Percentiles rank a stretch among this genome's conserved stretches.
phyloP scores from a whole-genome alignment of 257 asterid species.

The Nicotiana otophora region DNA sequence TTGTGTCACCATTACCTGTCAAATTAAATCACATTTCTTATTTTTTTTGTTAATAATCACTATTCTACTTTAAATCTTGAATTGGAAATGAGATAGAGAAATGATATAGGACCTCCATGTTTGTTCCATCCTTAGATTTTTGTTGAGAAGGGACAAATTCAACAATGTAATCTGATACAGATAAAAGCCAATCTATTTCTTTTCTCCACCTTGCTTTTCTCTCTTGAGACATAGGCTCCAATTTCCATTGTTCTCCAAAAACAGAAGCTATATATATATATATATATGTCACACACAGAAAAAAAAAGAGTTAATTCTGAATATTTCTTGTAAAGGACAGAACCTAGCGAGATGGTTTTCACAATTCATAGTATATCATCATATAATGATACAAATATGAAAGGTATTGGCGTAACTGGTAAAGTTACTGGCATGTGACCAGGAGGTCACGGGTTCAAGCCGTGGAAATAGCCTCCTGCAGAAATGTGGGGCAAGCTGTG shows the following conservation, averaged over 20 bases:
- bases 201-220: constrained; percentile 73
- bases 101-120: constrained; percentile 50
- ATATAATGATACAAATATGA: too few species aligned
- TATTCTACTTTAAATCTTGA: neutral
- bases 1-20: constrained; percentile 72
- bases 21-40: neutral
- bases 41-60: neutral
- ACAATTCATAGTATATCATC: neutral
- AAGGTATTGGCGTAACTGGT: too few species aligned
- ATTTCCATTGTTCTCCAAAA: constrained; percentile 69
- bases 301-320: neutral
- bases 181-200: constrained; percentile 76
- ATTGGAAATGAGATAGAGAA: neutral
- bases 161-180: constrained; percentile 76
- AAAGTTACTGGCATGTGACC: too few species aligned
- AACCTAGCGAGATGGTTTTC: neutral
- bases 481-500: too few species aligned
- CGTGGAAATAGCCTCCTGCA: too few species aligned
- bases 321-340: neutral
- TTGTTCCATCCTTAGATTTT: constrained; percentile 58
- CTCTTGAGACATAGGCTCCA: constrained; percentile 75
- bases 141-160: constrained; percentile 85
- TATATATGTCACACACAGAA: constrained; percentile 10
- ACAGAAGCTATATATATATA: constrained; percentile 78
- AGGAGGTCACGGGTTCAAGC: too few species aligned